A percentile compares a stretch with the other conserved stretches of the same genome.
phyloP scores from a whole-genome alignment of 495 filamentous ascomycete species.

The Xanthoparmelia taractica region DNA sequence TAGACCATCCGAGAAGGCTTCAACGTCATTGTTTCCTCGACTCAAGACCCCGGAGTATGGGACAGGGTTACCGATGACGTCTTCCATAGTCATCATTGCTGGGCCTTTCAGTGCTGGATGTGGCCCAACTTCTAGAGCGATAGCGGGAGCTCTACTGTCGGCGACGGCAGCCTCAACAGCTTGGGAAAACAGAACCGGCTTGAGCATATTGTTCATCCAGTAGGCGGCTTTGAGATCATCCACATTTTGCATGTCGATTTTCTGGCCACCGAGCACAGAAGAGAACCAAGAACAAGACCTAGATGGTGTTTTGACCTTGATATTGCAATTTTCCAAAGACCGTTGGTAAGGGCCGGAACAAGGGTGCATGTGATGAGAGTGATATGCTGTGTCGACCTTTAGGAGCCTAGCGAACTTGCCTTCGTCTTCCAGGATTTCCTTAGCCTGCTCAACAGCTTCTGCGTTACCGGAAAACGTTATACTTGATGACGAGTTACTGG shows the following conservation, averaged over 20 bases:
- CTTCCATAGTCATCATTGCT: conserved; percentile 36
- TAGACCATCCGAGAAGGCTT: conserved; percentile 29
- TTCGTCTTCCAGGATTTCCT: conserved; percentile 2
- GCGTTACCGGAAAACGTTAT: conserved; percentile 29
- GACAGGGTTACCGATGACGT: conserved; percentile 24
- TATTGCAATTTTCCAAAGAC: conserved; percentile 23
- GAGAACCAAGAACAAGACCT: conserved; percentile 9
- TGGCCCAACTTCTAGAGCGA: conserved; percentile 47
- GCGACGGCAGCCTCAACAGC: conserved; percentile 31
- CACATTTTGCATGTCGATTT: conserved; percentile 2
- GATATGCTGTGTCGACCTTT: conserved; percentile 26
- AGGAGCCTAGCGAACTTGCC: background rate
- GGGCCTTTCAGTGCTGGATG: conserved; percentile 49
- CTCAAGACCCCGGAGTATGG: conserved; percentile 38
- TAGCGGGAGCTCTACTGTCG: conserved; percentile 34
- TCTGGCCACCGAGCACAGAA: background rate
- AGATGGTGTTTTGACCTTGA: conserved; percentile 1
- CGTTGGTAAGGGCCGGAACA: conserved; percentile 37
- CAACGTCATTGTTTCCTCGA: conserved; percentile 33
- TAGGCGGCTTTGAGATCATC: conserved; percentile 31
- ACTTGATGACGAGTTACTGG: conserved; percentile 29
- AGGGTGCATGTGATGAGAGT: conserved; percentile 50
- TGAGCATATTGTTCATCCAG: conserved; percentile 50
- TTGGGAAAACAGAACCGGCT: conserved; percentile 43
- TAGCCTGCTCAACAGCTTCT: conserved; percentile 16